These are phyloP conservation scores for Pseudocohnilembus persalinus DNA, from an alignment of 169 alveolate genomes.

Conservation along the genomic window DNA sequence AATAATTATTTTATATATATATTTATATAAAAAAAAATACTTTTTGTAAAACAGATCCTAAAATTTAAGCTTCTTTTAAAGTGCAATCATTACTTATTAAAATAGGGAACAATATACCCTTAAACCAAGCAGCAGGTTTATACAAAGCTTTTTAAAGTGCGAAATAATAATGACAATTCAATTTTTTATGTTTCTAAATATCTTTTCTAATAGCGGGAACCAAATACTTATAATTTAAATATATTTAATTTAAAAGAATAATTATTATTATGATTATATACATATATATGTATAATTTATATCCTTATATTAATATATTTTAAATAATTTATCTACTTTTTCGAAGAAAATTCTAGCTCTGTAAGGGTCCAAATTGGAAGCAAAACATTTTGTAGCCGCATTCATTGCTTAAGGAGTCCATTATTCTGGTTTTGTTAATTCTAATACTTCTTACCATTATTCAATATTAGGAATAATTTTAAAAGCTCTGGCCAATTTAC, in stretches of 20 bases:
- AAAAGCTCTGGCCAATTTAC: slow-evolving; percentile 94
- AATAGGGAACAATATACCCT: slow-evolving; percentile 93
- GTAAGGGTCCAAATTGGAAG: slow-evolving; percentile 85
- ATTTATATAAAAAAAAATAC: not conserved
- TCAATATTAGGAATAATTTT: slow-evolving; percentile 90
- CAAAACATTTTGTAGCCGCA: slow-evolving; percentile 91
- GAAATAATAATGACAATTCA: slow-evolving; percentile 91
- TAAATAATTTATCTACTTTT: slow-evolving; percentile 18
- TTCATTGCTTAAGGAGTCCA: slow-evolving; percentile 95
- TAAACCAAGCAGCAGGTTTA: slow-evolving; percentile 96
- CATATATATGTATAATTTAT: too few species aligned
- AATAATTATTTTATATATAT: too few species aligned
- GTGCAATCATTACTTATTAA: slow-evolving; percentile 79
- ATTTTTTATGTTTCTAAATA: slow-evolving; percentile 85
- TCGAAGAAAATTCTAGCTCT: slow-evolving; percentile 48
- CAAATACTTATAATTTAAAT: slow-evolving; percentile 76
- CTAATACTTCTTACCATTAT: slow-evolving; percentile 93
- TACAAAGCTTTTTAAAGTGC: slow-evolving; percentile 93
- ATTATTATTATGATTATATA: too few species aligned
- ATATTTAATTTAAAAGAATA: too few species aligned
- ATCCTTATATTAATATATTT: slow-evolving; percentile 1
- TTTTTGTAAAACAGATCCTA: slow-evolving; percentile 90
- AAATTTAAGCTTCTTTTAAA: slow-evolving; percentile 94
- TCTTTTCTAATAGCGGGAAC: slow-evolving; percentile 88
- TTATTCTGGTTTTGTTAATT: slow-evolving; percentile 91